Evolutionary conservation across 345 rosid genomes (phyloP).

Genomic region (Eucalyptus lansdowneana): DNA sequence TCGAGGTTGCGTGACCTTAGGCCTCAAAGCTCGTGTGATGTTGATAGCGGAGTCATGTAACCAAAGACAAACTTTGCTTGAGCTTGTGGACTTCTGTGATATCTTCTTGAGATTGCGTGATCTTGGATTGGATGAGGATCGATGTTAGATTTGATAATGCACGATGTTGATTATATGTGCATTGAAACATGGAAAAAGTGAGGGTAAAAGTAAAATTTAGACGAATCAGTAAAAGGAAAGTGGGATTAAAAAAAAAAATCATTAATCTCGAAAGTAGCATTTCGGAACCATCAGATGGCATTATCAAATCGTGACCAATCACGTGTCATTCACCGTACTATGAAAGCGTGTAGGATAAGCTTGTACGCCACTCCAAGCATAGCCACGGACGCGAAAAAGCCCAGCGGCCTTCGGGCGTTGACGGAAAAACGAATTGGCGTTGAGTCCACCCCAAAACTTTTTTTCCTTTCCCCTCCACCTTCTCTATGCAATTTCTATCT

Average conservation of each 20-base stretch:
- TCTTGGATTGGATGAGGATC: fast-evolving
- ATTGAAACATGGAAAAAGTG: background rate
- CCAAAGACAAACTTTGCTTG: fast-evolving
- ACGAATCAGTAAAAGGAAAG: no score
- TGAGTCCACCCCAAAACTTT: no score
- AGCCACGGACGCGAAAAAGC: fast-evolving
- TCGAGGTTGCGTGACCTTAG: fast-evolving
- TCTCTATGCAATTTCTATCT: background rate
- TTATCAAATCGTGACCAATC: background rate
- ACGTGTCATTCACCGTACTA: background rate
- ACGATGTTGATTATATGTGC: fast-evolving
- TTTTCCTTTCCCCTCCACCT: fast-evolving
- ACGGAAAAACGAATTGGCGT: fast-evolving
- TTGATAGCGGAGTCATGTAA: background rate
- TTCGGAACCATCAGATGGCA: fast-evolving
- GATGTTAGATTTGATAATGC: fast-evolving
- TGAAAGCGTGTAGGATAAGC: background rate
- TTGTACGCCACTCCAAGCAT: background rate
- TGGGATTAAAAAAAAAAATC: background rate
- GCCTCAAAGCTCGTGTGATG: fast-evolving
- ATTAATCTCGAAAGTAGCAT: no score
- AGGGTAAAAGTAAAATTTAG: background rate
- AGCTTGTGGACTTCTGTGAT: fast-evolving
- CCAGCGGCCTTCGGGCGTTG: no score
- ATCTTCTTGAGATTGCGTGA: fast-evolving